Conservation (phyloP, 2,329 filamentous ascomycete genomes). For the Ophiostoma populinum region DNA sequence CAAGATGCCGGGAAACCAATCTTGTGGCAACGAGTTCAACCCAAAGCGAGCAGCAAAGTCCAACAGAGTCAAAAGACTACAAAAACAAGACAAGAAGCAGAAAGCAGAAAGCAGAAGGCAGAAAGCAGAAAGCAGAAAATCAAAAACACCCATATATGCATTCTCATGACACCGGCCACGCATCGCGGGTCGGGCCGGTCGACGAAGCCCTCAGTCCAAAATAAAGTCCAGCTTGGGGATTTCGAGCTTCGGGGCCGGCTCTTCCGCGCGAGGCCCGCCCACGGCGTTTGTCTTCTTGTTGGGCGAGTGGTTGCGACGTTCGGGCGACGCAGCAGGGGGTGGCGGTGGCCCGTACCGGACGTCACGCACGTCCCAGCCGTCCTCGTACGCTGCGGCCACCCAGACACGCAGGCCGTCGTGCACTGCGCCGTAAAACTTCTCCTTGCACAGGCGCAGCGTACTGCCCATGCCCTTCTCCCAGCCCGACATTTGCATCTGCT, state of each 20-base stretch:
- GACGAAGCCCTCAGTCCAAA: constrained; percentile 20
- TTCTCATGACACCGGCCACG: background rate
- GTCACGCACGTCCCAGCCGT: constrained; percentile 70
- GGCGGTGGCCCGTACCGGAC: constrained; percentile 56
- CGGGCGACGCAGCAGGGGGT: background rate
- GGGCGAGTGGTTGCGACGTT: constrained; percentile 15
- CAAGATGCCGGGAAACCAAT: constrained; percentile 1
- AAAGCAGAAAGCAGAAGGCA: background rate
- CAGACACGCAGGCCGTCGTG: constrained; percentile 80
- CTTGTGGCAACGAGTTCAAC: background rate
- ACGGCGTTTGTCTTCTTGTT: constrained; percentile 4
- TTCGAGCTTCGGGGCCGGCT: constrained; percentile 43
- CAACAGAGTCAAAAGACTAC: background rate
- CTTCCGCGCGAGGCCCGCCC: constrained; percentile 24
- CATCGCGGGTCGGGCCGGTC: background rate
- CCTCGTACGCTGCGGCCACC: constrained; percentile 73
- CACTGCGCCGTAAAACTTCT: constrained; percentile 89
- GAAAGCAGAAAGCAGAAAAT: background rate
- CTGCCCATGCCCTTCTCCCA: constrained; percentile 82
- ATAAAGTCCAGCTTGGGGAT: constrained; percentile 38
- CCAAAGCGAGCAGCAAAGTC: background rate
- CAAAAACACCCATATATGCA: background rate
- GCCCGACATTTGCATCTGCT: constrained; percentile 62
- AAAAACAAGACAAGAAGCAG: background rate
- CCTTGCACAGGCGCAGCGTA: constrained; percentile 79